Percentiles rank a stretch among this genome's conserved stretches.
Conservation (phyloP, 1,139 yeast genomes). For the Debaryomyces sp. region DNA sequence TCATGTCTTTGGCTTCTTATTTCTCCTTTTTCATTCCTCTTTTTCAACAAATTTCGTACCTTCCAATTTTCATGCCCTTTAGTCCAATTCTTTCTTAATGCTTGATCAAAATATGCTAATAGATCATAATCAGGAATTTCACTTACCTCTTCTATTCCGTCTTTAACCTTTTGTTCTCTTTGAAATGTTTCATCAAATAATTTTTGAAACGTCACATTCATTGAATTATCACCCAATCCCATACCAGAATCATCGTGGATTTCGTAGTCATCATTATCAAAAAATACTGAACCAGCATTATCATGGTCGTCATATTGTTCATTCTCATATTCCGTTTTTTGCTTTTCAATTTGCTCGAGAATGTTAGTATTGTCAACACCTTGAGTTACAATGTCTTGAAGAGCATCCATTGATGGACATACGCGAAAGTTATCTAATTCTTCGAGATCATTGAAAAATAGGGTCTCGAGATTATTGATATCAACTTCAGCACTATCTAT, state of each 20-base stretch:
- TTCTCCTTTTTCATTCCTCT: conserved; percentile 21
- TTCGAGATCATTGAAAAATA: conserved; percentile 32
- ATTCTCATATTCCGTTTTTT: neutral
- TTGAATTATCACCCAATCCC: conserved; percentile 18
- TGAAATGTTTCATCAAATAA: conserved; percentile 22
- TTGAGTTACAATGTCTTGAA: conserved; percentile 59
- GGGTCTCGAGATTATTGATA: conserved; percentile 18
- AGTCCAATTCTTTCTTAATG: conserved; percentile 73
- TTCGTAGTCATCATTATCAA: conserved; percentile 33
- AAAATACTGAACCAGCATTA: conserved; percentile 20
- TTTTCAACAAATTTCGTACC: conserved; percentile 38
- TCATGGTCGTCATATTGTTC: conserved; percentile 15
- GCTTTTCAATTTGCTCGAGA: conserved; percentile 24
- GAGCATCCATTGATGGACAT: conserved; percentile 64
- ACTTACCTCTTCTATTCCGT: conserved; percentile 18
- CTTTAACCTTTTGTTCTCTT: conserved; percentile 8
- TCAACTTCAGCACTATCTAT: neutral
- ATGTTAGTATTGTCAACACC: conserved; percentile 51
- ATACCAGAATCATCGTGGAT: conserved; percentile 22
- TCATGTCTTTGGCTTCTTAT: conserved; percentile 24
- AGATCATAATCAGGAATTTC: conserved; percentile 62
- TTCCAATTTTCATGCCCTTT: conserved; percentile 91
- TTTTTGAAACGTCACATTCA: conserved; percentile 26
- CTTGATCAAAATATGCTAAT: conserved; percentile 78
- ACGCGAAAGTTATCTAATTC: conserved; percentile 45